phyloP scores from a whole-genome alignment of 2,329 filamentous ascomycete genomes.

The Amesomyces nigricolor region DNA sequence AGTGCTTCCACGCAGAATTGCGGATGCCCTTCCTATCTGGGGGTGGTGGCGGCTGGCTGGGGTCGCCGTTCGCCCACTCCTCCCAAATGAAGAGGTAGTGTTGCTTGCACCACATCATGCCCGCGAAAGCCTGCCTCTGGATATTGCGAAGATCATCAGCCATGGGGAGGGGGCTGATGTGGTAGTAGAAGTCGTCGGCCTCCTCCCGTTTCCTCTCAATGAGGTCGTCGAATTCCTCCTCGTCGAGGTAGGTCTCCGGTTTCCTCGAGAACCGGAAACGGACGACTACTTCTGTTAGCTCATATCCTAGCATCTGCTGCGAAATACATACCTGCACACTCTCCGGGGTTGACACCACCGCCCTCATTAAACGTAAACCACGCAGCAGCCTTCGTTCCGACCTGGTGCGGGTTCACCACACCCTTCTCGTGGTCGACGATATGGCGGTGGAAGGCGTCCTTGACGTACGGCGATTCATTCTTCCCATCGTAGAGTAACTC shows the following conservation, averaged over 20 bases:
- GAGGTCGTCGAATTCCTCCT: constrained; percentile 86
- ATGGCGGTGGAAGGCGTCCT: constrained; percentile 87
- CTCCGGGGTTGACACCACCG: constrained; percentile 79
- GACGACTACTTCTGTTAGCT: constrained; percentile 54
- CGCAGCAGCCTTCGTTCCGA: constrained; percentile 82
- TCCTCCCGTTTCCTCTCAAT: constrained; percentile 83
- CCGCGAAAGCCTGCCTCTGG: constrained; percentile 86
- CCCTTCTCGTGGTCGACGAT: constrained; percentile 77
- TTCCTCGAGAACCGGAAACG: constrained; percentile 81
- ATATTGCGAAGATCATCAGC: constrained; percentile 90
- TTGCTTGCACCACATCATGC: constrained; percentile 99
- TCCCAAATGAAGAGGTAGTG: constrained; percentile 97
- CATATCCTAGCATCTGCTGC: constrained; percentile 29
- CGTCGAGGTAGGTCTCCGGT: constrained; percentile 74
- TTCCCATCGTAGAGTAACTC: constrained; percentile 68
- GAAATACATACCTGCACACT: constrained; percentile 74
- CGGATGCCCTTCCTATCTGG: constrained; percentile 71
- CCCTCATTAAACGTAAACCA: constrained; percentile 92
- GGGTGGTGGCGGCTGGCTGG: constrained; percentile 79
- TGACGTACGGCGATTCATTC: constrained; percentile 81
- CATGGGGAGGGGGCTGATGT: constrained; percentile 89
- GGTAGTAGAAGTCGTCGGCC: constrained; percentile 92
- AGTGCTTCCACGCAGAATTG: constrained; percentile 88
- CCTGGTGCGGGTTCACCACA: constrained; percentile 72
- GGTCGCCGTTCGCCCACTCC: constrained; percentile 94